A percentile compares a stretch with the other conserved stretches of the same genome.
Conservation (phyloP, 2,329 filamentous ascomycete genomes). For the Cladorrhinum sp. region DNA sequence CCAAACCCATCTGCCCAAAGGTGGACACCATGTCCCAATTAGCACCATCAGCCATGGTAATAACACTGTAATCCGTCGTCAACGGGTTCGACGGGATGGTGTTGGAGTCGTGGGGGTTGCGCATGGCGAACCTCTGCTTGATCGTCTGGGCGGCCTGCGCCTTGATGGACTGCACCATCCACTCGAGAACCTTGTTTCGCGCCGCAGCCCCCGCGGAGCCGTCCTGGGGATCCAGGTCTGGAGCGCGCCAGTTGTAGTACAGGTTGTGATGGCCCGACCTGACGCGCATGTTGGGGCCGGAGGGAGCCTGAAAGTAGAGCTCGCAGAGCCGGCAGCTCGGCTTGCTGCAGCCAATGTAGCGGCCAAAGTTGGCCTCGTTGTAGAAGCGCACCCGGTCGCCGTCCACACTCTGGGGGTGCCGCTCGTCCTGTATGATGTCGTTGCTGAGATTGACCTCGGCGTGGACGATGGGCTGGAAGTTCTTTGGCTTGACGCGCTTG, state of each 20-base stretch:
- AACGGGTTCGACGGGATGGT: background rate
- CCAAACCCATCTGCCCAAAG: too few species aligned
- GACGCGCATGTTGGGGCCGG: slow-evolving; percentile 25
- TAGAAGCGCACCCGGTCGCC: slow-evolving; percentile 30
- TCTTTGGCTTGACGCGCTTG: background rate
- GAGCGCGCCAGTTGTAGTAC: slow-evolving; percentile 36
- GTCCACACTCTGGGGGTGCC: background rate
- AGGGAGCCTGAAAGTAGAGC: slow-evolving; percentile 34
- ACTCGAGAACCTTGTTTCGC: background rate
- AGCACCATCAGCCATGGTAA: background rate
- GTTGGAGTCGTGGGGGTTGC: slow-evolving; percentile 1
- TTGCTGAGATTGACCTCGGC: slow-evolving; percentile 33
- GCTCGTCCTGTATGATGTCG: slow-evolving; percentile 24
- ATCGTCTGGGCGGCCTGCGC: background rate
- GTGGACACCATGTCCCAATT: background rate
- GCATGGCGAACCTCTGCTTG: background rate
- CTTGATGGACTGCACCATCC: background rate
- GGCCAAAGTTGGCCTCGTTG: slow-evolving; percentile 28
- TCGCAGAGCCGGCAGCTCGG: slow-evolving; percentile 39
- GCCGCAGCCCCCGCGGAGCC: background rate
- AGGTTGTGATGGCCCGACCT: slow-evolving; percentile 35
- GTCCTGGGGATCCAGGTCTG: slow-evolving; percentile 27
- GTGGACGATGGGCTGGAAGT: slow-evolving; percentile 34
- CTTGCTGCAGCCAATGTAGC: slow-evolving; percentile 41
- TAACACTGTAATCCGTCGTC: background rate